Conservation (phyloP, 2,329 filamentous ascomycete genomes). For the Penicillium paneum region DNA sequence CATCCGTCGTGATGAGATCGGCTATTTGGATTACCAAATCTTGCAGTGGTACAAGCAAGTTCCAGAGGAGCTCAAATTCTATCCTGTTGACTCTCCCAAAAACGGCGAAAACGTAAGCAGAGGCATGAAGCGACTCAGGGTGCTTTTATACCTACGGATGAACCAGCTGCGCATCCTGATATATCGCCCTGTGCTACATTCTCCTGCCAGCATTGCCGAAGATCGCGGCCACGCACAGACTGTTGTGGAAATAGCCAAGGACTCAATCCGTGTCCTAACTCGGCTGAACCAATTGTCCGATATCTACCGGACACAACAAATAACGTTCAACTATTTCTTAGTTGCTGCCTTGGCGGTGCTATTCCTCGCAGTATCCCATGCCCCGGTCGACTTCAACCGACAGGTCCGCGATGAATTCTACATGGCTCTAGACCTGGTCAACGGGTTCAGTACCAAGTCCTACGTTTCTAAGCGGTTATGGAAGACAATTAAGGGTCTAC, state of each 20-base stretch:
- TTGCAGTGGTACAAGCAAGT: slow-evolving; percentile 81
- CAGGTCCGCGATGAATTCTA: slow-evolving; percentile 65
- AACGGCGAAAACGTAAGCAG: slow-evolving; percentile 56
- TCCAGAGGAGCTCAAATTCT: slow-evolving; percentile 61
- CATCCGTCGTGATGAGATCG: slow-evolving; percentile 70
- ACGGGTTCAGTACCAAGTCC: slow-evolving; percentile 59
- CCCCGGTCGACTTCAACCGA: slow-evolving; percentile 58
- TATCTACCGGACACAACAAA: slow-evolving; percentile 62
- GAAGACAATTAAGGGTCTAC: slow-evolving; percentile 63
- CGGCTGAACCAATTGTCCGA: slow-evolving; percentile 61
- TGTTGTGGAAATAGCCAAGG: slow-evolving; percentile 62
- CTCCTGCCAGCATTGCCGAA: slow-evolving; percentile 74
- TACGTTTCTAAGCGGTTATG: slow-evolving; percentile 61
- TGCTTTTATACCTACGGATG: slow-evolving; percentile 79
- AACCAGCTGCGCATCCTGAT: slow-evolving; percentile 91
- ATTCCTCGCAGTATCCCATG: slow-evolving; percentile 63
- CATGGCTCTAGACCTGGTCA: slow-evolving; percentile 62
- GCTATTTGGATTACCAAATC: slow-evolving; percentile 77
- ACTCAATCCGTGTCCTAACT: slow-evolving; percentile 60
- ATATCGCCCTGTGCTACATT: slow-evolving; percentile 83
- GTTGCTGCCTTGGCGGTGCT: slow-evolving; percentile 62
- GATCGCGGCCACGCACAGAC: slow-evolving; percentile 71
- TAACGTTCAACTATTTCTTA: slow-evolving; percentile 66
- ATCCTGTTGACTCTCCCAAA: slow-evolving; percentile 52
- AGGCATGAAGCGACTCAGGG: slow-evolving; percentile 68